A percentile compares a stretch with the other conserved stretches of the same genome.
These are phyloP conservation scores for Cordyceps cateniannulata DNA, from an alignment of 2,329 filamentous ascomycete genomes.

Conservation along the genomic window DNA sequence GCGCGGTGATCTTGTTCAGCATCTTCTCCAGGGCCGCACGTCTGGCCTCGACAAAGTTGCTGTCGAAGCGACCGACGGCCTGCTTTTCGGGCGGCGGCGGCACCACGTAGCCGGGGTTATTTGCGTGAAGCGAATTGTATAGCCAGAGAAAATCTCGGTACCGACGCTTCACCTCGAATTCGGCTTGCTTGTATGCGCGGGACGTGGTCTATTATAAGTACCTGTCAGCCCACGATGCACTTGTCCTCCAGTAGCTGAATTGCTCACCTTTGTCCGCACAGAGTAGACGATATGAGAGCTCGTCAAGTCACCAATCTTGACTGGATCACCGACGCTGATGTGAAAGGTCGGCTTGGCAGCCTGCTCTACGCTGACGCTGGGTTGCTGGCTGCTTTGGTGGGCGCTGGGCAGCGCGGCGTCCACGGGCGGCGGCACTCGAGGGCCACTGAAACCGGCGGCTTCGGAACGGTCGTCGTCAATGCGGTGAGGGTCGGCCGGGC, in stretches of 20 bases:
- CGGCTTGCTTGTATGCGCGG: slow-evolving; percentile 86
- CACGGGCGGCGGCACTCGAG: slow-evolving; percentile 61
- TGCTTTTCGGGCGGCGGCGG: slow-evolving; percentile 97
- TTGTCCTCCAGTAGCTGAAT: background rate
- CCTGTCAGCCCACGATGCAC: slow-evolving; percentile 13
- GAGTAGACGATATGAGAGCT: slow-evolving; percentile 98
- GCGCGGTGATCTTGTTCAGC: slow-evolving; percentile 90
- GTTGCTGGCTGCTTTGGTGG: slow-evolving; percentile 49
- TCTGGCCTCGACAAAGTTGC: slow-evolving; percentile 90
- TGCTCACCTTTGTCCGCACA: slow-evolving; percentile 76
- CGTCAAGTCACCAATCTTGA: slow-evolving; percentile 95
- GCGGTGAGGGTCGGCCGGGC: slow-evolving; percentile 52
- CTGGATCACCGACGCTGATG: slow-evolving; percentile 89
- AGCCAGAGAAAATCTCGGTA: slow-evolving; percentile 98
- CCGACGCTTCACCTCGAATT: slow-evolving; percentile 87
- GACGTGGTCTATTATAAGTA: slow-evolving; percentile 65
- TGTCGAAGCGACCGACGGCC: slow-evolving; percentile 91
- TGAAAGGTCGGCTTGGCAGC: slow-evolving; percentile 87
- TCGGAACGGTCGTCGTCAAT: slow-evolving; percentile 67
- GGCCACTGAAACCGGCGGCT: slow-evolving; percentile 33
- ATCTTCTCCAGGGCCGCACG: slow-evolving; percentile 91
- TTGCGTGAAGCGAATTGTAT: slow-evolving; percentile 88
- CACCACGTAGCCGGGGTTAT: slow-evolving; percentile 91
- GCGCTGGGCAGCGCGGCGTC: slow-evolving; percentile 49
- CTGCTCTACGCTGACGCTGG: slow-evolving; percentile 86